These are phyloP conservation scores for Ilyonectria destructans DNA, from an alignment of 2,329 filamentous ascomycete genomes.

Conservation along the genomic window DNA sequence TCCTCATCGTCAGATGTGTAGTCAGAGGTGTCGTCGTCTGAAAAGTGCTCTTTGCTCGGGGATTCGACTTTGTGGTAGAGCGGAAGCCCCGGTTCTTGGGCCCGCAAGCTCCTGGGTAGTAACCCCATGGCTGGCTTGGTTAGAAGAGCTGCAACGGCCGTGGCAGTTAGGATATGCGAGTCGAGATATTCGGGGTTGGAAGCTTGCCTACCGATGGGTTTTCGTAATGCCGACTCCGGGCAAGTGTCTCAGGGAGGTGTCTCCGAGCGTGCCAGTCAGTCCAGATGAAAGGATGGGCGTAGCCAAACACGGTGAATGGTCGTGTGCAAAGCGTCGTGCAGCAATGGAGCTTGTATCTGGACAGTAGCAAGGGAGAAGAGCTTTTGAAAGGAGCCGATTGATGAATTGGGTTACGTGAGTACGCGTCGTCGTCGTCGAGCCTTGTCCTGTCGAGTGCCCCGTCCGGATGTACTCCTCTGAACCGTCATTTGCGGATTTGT, in stretches of 20 bases:
- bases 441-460: slow-evolving; percentile 3
- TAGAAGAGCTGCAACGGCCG: slow-evolving; percentile 25
- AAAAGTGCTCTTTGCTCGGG: slow-evolving; percentile 66
- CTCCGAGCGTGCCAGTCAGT: slow-evolving; percentile 21
- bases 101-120: slow-evolving; percentile 64
- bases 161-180: slow-evolving; percentile 25
- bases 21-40: slow-evolving; percentile 66
- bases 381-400: not conserved
- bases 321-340: not conserved
- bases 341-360: slow-evolving; percentile 1
- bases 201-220: slow-evolving; percentile 25
- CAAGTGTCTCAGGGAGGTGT: slow-evolving; percentile 25
- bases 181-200: slow-evolving; percentile 23
- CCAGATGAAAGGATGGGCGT: not conserved
- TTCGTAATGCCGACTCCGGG: slow-evolving; percentile 30
- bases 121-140: slow-evolving; percentile 63
- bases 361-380: not conserved
- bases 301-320: not conserved
- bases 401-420: not conserved
- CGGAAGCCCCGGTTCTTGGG: slow-evolving; percentile 66
- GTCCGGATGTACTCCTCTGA: slow-evolving; percentile 3
- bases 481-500: slow-evolving; percentile 46
- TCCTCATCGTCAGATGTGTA: slow-evolving; percentile 65
- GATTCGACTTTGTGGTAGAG: slow-evolving; percentile 65
- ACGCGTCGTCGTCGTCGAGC: slow-evolving; percentile 17